phyloP scores from a whole-genome alignment of 2,329 filamentous ascomycete species.

The Aspergillus luchuensis region DNA sequence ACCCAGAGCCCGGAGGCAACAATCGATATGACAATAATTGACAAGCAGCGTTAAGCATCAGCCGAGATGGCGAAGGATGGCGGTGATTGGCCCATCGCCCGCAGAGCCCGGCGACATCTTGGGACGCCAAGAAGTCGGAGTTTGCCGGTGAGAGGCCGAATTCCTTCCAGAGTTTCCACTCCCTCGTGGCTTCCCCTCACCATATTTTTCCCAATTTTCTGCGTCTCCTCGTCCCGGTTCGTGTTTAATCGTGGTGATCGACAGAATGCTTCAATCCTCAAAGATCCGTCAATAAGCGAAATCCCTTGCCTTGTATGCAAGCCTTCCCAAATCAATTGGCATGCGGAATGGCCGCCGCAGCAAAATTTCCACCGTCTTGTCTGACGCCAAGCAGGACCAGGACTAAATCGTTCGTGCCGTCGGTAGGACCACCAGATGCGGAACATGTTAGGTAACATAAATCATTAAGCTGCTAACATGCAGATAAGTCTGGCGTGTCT shows the following conservation, averaged over 20 bases:
- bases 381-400: conserved; percentile 1
- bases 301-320: neutral
- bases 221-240: neutral
- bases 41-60: conserved; percentile 26
- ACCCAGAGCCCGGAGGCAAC: conserved; percentile 27
- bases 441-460: conserved; percentile 28
- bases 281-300: neutral
- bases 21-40: conserved; percentile 14
- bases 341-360: neutral
- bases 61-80: conserved; percentile 8
- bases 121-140: conserved; percentile 14
- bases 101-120: conserved; percentile 3
- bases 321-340: neutral
- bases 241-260: neutral
- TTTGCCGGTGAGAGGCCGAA: conserved; percentile 13
- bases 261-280: neutral
- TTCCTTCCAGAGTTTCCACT: conserved; percentile 8
- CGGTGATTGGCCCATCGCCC: conserved; percentile 16
- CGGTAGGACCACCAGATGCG: conserved; percentile 19
- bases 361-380: neutral
- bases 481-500: conserved; percentile 22
- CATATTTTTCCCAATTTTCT: neutral
- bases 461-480: conserved; percentile 6
- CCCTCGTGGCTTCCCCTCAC: conserved; percentile 13
- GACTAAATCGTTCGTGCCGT: conserved; percentile 10